These are phyloP conservation scores for Heterobasidion irregulare DNA, from an alignment of 1,284 basidiomycete species.

Conservation along the genomic window DNA sequence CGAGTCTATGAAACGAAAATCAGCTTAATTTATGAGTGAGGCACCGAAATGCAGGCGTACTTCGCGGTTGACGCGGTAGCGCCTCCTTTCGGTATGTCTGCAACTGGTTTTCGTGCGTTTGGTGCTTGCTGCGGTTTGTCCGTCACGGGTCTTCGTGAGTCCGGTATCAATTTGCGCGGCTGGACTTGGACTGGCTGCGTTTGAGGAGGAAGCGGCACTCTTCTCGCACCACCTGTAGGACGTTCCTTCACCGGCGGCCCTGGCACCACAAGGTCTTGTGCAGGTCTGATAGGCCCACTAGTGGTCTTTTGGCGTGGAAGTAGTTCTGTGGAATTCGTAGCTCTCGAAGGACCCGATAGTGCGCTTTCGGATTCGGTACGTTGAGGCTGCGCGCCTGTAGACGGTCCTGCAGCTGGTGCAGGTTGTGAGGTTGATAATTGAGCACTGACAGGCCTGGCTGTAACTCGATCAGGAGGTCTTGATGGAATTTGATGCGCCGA, in stretches of 20 bases:
- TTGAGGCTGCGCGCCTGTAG: not conserved
- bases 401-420: not conserved
- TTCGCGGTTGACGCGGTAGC: not conserved
- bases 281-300: not conserved
- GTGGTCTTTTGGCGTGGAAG: not conserved
- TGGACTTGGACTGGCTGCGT: not conserved
- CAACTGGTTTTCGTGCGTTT: slow-evolving; percentile 1
- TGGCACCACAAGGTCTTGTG: not conserved
- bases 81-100: not conserved
- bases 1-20: not conserved
- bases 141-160: too few species aligned
- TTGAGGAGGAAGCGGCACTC: slow-evolving; percentile 22
- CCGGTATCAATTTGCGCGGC: slow-evolving; percentile 4
- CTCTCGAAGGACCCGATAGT: not conserved
- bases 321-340: not conserved
- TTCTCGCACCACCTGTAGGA: slow-evolving; percentile 22
- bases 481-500: not conserved
- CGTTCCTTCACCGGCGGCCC: slow-evolving; percentile 5
- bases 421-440: not conserved
- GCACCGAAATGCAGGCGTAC: not conserved
- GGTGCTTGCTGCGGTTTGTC: too few species aligned
- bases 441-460: not conserved
- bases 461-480: not conserved
- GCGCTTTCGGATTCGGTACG: not conserved
- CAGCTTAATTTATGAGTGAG: too few species aligned